Conservation (phyloP, 1,139 yeast species). For the Candida tetrigidarum region DNA sequence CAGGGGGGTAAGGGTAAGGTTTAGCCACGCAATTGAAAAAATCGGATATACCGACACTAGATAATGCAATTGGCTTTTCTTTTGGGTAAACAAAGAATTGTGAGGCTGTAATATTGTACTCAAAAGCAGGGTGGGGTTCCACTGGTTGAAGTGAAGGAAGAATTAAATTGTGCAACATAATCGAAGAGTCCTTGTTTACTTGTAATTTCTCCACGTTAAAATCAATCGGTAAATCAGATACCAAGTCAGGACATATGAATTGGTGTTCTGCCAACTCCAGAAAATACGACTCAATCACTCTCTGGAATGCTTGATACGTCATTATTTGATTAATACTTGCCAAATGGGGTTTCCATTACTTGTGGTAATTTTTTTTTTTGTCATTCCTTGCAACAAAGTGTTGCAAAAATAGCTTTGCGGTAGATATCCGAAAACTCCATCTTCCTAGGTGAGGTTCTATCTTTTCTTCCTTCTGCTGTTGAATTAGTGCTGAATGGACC, state of each 20-base stretch:
- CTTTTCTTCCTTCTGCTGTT: too few species aligned
- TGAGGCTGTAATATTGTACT: neutral
- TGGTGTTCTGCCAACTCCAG: neutral
- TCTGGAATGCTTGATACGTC: neutral
- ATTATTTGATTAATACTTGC: neutral
- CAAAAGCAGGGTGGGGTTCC: conserved; percentile 2
- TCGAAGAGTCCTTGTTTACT: conserved; percentile 6
- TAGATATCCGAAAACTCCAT: too few species aligned
- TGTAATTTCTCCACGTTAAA: conserved; percentile 7
- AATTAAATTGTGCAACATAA: conserved; percentile 3
- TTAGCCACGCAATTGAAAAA: neutral
- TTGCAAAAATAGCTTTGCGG: too few species aligned
- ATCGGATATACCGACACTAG: neutral
- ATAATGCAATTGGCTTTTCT: neutral
- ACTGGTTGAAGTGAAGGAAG: neutral
- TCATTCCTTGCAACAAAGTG: neutral
- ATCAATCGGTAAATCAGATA: neutral
- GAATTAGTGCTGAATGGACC: too few species aligned
- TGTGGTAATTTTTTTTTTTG: neutral
- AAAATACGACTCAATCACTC: neutral
- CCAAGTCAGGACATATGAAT: neutral
- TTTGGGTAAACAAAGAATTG: conserved; percentile 4
- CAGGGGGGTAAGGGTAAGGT: neutral
- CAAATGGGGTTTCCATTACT: neutral
- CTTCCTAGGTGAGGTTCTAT: too few species aligned